Evolutionary conservation across 2,329 filamentous ascomycete species (phyloP).

Genomic region (Sporothrix variecibatus): DNA sequence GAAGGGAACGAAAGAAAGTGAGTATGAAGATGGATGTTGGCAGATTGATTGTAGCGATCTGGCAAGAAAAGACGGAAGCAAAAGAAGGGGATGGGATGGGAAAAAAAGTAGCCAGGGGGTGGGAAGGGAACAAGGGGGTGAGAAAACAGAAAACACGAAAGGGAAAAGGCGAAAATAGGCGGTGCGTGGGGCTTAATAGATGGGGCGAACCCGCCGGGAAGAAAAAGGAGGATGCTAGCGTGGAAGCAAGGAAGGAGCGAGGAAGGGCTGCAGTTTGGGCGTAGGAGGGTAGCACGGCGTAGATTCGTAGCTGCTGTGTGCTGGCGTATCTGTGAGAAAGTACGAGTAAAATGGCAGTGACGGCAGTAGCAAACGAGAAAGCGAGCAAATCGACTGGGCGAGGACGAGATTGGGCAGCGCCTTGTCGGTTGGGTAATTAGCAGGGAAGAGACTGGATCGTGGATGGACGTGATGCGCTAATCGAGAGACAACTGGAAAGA

Average conservation of each 20-base stretch:
- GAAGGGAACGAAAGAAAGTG: background rate
- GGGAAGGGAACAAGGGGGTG: constrained; percentile 9
- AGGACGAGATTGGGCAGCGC: constrained; percentile 12
- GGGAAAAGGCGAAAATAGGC: background rate
- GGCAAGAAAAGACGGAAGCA: constrained; percentile 6
- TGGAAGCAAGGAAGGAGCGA: constrained; percentile 16
- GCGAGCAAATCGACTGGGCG: background rate
- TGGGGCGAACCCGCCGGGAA: constrained; percentile 13
- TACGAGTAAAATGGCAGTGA: too few species aligned
- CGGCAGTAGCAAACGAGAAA: background rate
- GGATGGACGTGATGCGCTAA: background rate
- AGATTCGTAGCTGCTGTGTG: background rate
- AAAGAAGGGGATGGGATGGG: background rate
- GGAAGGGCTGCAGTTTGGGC: background rate
- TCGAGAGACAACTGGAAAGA: constrained; percentile 1
- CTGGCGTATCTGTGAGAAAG: background rate
- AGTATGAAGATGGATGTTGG: background rate
- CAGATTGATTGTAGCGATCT: constrained; percentile 6
- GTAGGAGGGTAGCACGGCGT: constrained; percentile 5
- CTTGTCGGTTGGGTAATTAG: background rate
- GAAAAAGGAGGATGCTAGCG: constrained; percentile 6
- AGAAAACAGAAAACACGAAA: constrained; percentile 15
- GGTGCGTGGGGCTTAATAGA: constrained; percentile 20
- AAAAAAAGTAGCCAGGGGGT: constrained; percentile 20
- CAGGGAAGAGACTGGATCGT: background rate